Percentiles rank a stretch among this genome's conserved stretches.
Evolutionary conservation across 2,329 filamentous ascomycete genomes (phyloP).

Genomic region (Fusarium sp.): DNA sequence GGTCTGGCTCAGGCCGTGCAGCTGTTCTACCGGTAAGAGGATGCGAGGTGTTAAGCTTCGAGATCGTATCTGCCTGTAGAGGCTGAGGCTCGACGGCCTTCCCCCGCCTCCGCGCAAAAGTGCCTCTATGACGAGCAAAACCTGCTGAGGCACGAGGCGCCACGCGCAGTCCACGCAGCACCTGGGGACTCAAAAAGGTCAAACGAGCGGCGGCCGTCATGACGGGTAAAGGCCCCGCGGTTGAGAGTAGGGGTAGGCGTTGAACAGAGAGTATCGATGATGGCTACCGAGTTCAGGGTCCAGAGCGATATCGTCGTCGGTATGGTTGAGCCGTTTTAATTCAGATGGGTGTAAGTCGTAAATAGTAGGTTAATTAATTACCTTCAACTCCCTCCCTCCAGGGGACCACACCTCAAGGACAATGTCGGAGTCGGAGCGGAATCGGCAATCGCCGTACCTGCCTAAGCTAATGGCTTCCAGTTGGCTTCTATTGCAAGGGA

Average conservation of each 20-base stretch:
- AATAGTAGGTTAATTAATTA: no score
- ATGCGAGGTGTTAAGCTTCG: slow-evolving; percentile 31
- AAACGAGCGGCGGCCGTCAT: slow-evolving; percentile 73
- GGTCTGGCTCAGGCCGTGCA: slow-evolving; percentile 16
- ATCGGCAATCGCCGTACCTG: slow-evolving; percentile 39
- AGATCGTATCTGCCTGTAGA: slow-evolving; percentile 35
- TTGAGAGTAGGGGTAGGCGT: slow-evolving; percentile 2
- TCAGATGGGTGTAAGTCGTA: no score
- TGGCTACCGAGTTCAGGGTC: slow-evolving; percentile 24
- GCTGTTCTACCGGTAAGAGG: slow-evolving; percentile 20
- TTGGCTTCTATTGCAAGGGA: slow-evolving; percentile 34
- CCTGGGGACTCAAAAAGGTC: slow-evolving; percentile 73
- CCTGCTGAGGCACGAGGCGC: slow-evolving; percentile 52
- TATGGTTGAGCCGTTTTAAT: neutral
- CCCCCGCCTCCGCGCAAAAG: slow-evolving; percentile 65
- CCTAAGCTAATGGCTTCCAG: slow-evolving; percentile 5
- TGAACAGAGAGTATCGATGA: slow-evolving; percentile 7
- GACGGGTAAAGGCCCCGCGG: slow-evolving; percentile 14
- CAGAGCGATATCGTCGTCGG: slow-evolving; percentile 5
- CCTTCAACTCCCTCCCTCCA: neutral
- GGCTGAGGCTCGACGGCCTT: slow-evolving; percentile 66
- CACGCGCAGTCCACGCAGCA: slow-evolving; percentile 62
- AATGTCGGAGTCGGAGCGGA: slow-evolving; percentile 30
- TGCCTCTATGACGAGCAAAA: slow-evolving; percentile 52
- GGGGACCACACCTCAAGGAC: neutral